phyloP scores from a whole-genome alignment of 2,329 filamentous ascomycete genomes.

The Penicillium sp. region DNA sequence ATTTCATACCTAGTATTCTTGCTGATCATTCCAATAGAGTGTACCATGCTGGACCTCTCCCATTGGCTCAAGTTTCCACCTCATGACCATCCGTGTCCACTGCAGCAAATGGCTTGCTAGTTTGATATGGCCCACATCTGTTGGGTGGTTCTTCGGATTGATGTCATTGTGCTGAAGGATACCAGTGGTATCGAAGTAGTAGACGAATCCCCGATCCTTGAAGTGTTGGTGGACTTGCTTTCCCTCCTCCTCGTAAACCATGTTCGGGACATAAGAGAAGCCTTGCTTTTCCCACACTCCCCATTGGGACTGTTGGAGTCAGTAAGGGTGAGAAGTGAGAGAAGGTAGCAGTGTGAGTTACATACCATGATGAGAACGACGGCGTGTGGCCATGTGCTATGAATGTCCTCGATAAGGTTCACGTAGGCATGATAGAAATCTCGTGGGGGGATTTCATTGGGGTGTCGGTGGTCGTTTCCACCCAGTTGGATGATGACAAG shows the following conservation, averaged over 20 bases:
- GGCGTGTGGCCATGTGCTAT: constrained; percentile 42
- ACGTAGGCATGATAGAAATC: constrained; percentile 45
- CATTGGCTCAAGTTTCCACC: constrained; percentile 57
- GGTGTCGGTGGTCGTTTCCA: constrained; percentile 47
- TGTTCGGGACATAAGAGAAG: constrained; percentile 51
- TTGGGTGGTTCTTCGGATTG: constrained; percentile 59
- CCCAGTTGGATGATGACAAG: constrained; percentile 50
- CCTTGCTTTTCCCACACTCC: constrained; percentile 54
- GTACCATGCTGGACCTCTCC: constrained; percentile 56
- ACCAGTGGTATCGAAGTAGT: constrained; percentile 63
- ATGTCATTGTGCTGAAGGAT: constrained; percentile 65
- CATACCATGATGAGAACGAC: constrained; percentile 44
- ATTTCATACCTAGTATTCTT: constrained; percentile 39
- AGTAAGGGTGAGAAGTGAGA: background rate
- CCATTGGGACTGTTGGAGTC: constrained; percentile 50
- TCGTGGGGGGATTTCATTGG: constrained; percentile 41
- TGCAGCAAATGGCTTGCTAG: constrained; percentile 60
- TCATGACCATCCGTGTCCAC: constrained; percentile 57
- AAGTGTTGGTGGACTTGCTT: constrained; percentile 55
- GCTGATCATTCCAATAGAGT: constrained; percentile 55
- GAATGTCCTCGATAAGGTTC: constrained; percentile 43
- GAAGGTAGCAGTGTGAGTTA: background rate
- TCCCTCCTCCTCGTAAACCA: constrained; percentile 54
- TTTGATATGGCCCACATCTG: constrained; percentile 63
- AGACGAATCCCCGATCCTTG: constrained; percentile 53